Conservation (phyloP, 1,284 basidiomycete genomes). For the Cryptococcus sp. region DNA sequence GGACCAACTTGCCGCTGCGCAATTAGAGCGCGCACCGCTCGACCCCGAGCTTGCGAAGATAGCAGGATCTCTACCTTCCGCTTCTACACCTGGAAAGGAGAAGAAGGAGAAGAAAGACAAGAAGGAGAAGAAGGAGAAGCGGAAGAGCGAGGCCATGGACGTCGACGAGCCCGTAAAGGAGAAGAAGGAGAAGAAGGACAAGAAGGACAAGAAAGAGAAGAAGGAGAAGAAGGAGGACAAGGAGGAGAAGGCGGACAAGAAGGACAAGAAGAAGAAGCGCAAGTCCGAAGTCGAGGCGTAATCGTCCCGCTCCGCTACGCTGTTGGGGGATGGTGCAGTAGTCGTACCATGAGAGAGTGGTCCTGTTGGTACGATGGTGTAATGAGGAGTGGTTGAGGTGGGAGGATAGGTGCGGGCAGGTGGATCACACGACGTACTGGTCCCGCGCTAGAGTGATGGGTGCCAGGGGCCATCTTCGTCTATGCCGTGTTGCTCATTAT, state of each 20-base stretch:
- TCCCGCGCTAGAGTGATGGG: too few relatives aligned
- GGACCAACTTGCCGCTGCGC: slow-evolving; percentile 56
- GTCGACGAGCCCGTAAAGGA: slow-evolving; percentile 9
- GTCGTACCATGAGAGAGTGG: too few relatives aligned
- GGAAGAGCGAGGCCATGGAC: slow-evolving; percentile 20
- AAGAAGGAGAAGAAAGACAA: slow-evolving; percentile 39
- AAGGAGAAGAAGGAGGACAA: slow-evolving; percentile 13
- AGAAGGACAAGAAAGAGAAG: slow-evolving; percentile 36
- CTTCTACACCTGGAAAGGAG: slow-evolving; percentile 31
- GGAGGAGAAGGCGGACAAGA: slow-evolving; percentile 7
- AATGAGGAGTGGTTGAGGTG: neutral
- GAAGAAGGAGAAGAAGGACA: slow-evolving; percentile 47
- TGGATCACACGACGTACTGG: too few relatives aligned
- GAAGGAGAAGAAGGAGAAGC: slow-evolving; percentile 35
- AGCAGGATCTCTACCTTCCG: slow-evolving; percentile 19
- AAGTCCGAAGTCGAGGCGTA: slow-evolving; percentile 14
- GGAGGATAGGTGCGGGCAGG: neutral
- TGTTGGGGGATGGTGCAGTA: neutral
- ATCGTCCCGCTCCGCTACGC: neutral
- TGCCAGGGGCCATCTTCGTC: too few relatives aligned
- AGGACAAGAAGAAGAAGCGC: slow-evolving; percentile 17
- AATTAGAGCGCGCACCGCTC: slow-evolving; percentile 21
- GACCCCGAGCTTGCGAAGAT: slow-evolving; percentile 51
- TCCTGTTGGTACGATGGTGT: neutral
- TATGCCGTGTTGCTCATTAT: too few relatives aligned